Evolutionary conservation across 495 filamentous ascomycete genomes (phyloP).

Genomic region (Xylaria bambusicola): DNA sequence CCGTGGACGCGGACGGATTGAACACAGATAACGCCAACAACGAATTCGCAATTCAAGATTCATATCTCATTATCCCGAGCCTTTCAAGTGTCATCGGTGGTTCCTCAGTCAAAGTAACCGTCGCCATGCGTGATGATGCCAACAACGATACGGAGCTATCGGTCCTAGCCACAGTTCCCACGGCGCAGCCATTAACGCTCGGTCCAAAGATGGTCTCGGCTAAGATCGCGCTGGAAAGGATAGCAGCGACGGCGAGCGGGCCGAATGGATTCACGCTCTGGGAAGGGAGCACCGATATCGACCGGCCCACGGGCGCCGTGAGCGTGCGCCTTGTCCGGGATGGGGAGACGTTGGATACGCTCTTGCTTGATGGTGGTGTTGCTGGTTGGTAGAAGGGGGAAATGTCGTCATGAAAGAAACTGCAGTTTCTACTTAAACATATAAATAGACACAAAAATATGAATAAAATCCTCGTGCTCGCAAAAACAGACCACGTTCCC

Average conservation of each 20-base stretch:
- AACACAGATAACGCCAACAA: constrained; percentile 13
- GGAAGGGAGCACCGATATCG: constrained; percentile 21
- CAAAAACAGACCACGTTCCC: too few relatives aligned
- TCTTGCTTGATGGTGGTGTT: constrained; percentile 27
- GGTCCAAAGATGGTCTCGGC: constrained; percentile 28
- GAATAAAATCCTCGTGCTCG: too few relatives aligned
- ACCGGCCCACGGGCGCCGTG: constrained; percentile 22
- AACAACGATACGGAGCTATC: constrained; percentile 18
- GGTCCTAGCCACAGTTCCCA: constrained; percentile 25
- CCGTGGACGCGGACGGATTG: constrained; percentile 14
- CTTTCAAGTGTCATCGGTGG: constrained; percentile 17
- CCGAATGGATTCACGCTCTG: constrained; percentile 20
- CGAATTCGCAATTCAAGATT: constrained; percentile 30
- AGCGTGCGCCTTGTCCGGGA: constrained; percentile 23
- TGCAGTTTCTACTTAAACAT: too few relatives aligned
- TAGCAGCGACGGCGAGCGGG: constrained; percentile 13
- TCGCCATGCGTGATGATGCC: constrained; percentile 22
- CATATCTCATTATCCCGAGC: constrained; percentile 30
- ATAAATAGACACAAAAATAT: too few relatives aligned
- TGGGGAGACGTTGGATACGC: constrained; percentile 24
- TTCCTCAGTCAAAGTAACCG: constrained; percentile 24
- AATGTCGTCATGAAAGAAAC: too few relatives aligned
- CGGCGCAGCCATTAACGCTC: constrained; percentile 33
- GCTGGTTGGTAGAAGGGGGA: constrained; percentile 35
- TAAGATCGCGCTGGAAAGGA: constrained; percentile 19